Evolutionary conservation across 495 filamentous ascomycete genomes (phyloP), one percentile per base, ranked within the genome.

Genomic region (Bryoglossum gracile): DNA sequence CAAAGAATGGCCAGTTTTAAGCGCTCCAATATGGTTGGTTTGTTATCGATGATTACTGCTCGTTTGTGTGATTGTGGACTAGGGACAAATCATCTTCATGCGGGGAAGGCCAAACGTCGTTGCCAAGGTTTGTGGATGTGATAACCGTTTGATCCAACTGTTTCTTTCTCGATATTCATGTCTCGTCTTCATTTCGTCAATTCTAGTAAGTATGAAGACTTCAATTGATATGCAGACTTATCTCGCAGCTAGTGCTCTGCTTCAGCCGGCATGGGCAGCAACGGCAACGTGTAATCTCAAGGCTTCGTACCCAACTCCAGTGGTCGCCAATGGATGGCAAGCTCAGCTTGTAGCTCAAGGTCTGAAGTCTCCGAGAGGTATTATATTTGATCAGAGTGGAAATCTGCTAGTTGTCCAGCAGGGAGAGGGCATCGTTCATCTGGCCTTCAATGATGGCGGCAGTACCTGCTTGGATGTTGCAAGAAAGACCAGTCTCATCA

Each of bases 401-500:
- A 74, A 73, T 22, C 63, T 89, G 13, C 68, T 89, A 0, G 76
- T 87, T 10, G 67, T 86, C 3, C 66, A 85, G 48, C 43, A 65
- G 17, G 67, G 71, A 4, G 17, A 34, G 2, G 83, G 83, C 1
- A 72, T 89, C 52, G 66, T 60, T 2, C 73, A 70, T 23, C 57
- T 85, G 37, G 63, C 51, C 2, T 60, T 86, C 32, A 66, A 59
- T 3, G 75, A 79, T 22, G 56, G 68, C 11, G 72, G 70, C 18
- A 61, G 71, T 14, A 73, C 69, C 11, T 84, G 81, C 53, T 43
- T 83, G 25, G 46, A 37, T 4, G 55, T 69, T 3, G 54, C 58
- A 32, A 56, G 66, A 22, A 64, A 60, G 30, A 68, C 62, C 9
- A 51, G 63, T 14, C 47, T 78, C 13, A 53, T 74, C 13, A 54